Evolutionary conservation across 257 asterid species (phyloP), one percentile per base, ranked within the genome.

Genomic region (Solanum rostratum): DNA sequence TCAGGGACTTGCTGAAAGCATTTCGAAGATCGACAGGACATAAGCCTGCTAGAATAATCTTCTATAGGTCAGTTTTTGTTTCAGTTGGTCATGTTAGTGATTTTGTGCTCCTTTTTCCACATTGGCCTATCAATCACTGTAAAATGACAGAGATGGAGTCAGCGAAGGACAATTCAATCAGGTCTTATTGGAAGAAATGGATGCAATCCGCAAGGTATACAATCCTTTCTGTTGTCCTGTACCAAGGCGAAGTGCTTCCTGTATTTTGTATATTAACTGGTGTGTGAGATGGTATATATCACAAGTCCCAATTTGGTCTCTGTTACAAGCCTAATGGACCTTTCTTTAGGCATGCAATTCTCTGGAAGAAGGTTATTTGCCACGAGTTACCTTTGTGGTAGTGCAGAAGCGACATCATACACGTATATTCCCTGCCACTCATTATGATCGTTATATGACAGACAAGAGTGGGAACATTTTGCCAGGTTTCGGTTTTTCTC

Each of bases 391-490:
- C 18, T 94, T 96, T 78, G 86, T 96, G 3, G 99, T 96, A 41
- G 99, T 94, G 82, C 99, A 96, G 84, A 96, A 96, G 93, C 91
- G 99, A 62, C 99, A 96, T 66, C 98, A 96, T 62, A 94, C 99
- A 0, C 98, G 99, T 1, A 91, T 96, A 19, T 96, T 96, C 71
- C 87, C 99, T 29, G 89, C 71, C 5, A 82, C 82, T 55, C 96
- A 92, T 49, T n/a, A 81, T 2, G 94, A 93, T 66, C 87, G 88
- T 8, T 1, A 7, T 1, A 2, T 84, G 4, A 92, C 95, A 0
- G 98, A 96, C 86, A 92, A n/a, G 90, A 96, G 99, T 85, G 98
- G 98, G 27, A 96, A 96, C 81, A 93, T 96, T 79, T 83, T 94
- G 54, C 98, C 99, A 41, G 99, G 98, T 94, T 33, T n/a, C 10